Evolutionary conservation across 108 stramenopile species (phyloP), one percentile per base, ranked within the genome.

Genomic region (Fragilaria radians): DNA sequence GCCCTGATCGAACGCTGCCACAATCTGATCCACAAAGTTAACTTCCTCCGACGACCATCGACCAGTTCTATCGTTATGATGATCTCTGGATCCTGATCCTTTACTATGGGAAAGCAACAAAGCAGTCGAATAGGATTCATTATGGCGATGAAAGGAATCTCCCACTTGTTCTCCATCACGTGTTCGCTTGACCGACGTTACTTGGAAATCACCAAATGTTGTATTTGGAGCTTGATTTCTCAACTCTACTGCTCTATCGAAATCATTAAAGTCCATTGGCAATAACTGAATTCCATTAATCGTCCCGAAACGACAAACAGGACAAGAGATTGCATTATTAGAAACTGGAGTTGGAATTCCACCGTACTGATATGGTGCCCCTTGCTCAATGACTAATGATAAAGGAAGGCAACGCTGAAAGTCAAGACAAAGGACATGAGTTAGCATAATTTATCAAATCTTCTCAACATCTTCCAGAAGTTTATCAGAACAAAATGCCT

Each of bases 11-110:
- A 91, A 91, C 4, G 65, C 57, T 59, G 73, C 52, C 26, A 87
- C 80, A 7, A 91, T 53, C 27, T 65, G 69, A 46, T 91, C 79
- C 0, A 77, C 80, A 45, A 70, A 82, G 17, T 70, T 65, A 32
- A 75, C 78, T 62, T 91, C 89, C 46, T 84, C 83, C 0, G 72
- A 56, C 17, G 79, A 78, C 89, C 89, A 91, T 4, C 85, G 79
- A 34, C 89, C 89, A 1, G 89, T 91, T 28, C 89, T 81, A 26
- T 76, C 77, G 49, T 42, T n/a, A 23, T 71, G 57, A 26, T 72
- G 66, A 18, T 65, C 33, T 17, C 65, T 49, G 18, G 62, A 31
- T n/a, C 36, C 36, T 31, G 63, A 54, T 22, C 45, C 54, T 0
- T 53, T 29, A 3, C 48, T 61, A 29, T 58, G 69, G 3, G 62